These are phyloP conservation scores for Boletus coccyginus DNA, from an alignment of 768 basidiomycete genomes.

Conservation along the genomic window DNA sequence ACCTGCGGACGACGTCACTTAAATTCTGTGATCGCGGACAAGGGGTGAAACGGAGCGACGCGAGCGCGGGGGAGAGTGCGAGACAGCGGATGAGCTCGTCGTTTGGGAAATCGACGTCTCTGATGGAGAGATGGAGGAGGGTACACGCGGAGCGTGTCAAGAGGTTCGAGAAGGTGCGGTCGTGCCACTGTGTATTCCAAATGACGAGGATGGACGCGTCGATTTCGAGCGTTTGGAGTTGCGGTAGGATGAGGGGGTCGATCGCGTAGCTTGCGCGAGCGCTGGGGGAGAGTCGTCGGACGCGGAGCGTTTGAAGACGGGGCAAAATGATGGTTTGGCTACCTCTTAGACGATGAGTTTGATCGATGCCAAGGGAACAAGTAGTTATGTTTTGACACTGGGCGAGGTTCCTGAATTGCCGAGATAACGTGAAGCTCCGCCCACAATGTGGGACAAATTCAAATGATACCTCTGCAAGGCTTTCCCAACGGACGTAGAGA, in stretches of 20 bases:
- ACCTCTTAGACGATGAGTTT: background rate
- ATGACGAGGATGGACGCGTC: conserved; percentile 1
- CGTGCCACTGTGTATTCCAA: conserved; percentile 3
- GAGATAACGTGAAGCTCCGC: background rate
- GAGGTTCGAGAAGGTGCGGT: conserved; percentile 14
- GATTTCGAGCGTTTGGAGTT: conserved; percentile 19
- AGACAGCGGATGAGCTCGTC: conserved; percentile 21
- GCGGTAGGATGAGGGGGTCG: conserved; percentile 16
- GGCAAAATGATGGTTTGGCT: conserved; percentile 5
- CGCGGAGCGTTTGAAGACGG: conserved; percentile 13
- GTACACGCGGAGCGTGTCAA: conserved; percentile 14
- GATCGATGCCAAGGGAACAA: conserved; percentile 18
- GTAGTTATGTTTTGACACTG: conserved; percentile 21
- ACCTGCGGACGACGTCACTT: background rate
- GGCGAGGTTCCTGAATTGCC: conserved; percentile 4
- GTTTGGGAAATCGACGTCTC: conserved; percentile 14
- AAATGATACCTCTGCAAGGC: conserved; percentile 13
- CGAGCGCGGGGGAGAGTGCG: conserved; percentile 8
- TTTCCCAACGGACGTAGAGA: conserved; percentile 11
- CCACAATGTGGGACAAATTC: conserved; percentile 4
- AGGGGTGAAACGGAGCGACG: conserved; percentile 13
- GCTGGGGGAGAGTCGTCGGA: conserved; percentile 8
- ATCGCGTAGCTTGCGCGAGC: conserved; percentile 1
- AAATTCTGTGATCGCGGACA: conserved; percentile 17
- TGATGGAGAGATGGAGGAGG: conserved; percentile 15